Evolutionary conservation across 1,139 yeast species (phyloP), one percentile per base, ranked within the genome.

Genomic region (Geotrichum klebahnii): DNA sequence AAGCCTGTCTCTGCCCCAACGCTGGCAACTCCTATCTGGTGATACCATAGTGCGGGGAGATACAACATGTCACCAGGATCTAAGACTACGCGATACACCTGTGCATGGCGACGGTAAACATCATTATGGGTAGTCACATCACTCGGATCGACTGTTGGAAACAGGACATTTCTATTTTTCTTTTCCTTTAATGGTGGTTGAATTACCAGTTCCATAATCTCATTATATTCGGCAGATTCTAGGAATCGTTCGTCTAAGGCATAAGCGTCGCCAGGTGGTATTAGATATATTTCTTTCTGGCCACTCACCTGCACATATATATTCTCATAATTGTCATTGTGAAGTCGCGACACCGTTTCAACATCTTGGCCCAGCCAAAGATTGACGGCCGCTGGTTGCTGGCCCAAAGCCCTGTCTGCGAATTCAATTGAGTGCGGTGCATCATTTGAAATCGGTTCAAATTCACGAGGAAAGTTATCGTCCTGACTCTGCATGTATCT

Each of bases 1-100:
- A 64, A 49, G 5, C 58, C 60, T 3, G 19, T 32, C 6, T 6
- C 39, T 1, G 14, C 32, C 5, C 42, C 44, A 5, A 37, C 58
- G 3, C 50, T 57, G n/a, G 55, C 54, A 12, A 67, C 67, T 22
- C 63, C 60, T 1, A 67, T 59, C 55, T 70, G 70, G 47, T 70
- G 74, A 53, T 68, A 70, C 74, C 74, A 70, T 41, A 70, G 58
- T 2, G 73, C 69, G 1, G 74, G 74, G 17, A 70, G 56, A 51
- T 64, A 70, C 33, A 70, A 61, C 44, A 65, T 61, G 47, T 70
- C 72, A 4, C 74, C 74, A 0, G 71, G 67, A 5, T 56, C 50
- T 23, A 70, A 49, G 32, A 55, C 61, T 8, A 69, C 69, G 12
- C 57, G 55, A 48, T 61, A 65, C 22, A 59, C 60, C 28, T 55